Conservation (phyloP, 2,329 filamentous ascomycete genomes). For the Amauroascus niger region DNA sequence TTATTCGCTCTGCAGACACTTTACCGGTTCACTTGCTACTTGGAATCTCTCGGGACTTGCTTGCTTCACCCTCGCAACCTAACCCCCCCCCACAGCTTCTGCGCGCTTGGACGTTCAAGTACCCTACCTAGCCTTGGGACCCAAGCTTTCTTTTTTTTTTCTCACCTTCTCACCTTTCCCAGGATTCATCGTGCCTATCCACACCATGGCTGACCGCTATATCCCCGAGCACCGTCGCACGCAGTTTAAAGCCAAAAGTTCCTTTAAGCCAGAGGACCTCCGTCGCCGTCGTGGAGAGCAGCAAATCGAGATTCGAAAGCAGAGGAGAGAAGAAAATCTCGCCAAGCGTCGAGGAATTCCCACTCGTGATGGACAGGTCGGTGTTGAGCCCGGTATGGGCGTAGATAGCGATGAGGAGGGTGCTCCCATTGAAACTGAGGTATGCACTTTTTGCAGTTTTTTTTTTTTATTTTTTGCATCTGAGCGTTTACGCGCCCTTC, state of each 20-base stretch:
- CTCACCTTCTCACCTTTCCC: constrained; percentile 21
- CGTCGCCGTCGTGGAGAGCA: constrained; percentile 97
- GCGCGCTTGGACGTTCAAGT: not conserved
- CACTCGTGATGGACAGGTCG: constrained; percentile 58
- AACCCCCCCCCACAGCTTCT: too few species aligned
- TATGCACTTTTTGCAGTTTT: constrained; percentile 42
- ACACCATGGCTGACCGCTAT: constrained; percentile 93
- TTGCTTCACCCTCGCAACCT: not conserved
- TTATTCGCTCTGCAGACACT: constrained; percentile 10
- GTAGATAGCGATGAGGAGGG: constrained; percentile 97
- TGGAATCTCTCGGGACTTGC: not conserved
- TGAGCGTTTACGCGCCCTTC: not conserved
- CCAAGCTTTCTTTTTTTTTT: constrained; percentile 9
- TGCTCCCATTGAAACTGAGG: constrained; percentile 89
- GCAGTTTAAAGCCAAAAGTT: constrained; percentile 98
- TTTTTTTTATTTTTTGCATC: not conserved
- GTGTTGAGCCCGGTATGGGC: constrained; percentile 54
- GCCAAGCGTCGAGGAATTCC: constrained; percentile 95
- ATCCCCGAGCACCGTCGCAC: constrained; percentile 98
- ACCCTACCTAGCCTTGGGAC: constrained; percentile 12
- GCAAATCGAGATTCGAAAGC: constrained; percentile 97
- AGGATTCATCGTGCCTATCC: constrained; percentile 20
- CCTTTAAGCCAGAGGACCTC: constrained; percentile 98
- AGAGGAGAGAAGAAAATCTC: constrained; percentile 97
- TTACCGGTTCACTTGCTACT: not conserved